A percentile compares a stretch with the other conserved stretches of the same genome.
Evolutionary conservation across 352 stramenopile genomes (phyloP).

Genomic region (Globisporangium megalacanthum): DNA sequence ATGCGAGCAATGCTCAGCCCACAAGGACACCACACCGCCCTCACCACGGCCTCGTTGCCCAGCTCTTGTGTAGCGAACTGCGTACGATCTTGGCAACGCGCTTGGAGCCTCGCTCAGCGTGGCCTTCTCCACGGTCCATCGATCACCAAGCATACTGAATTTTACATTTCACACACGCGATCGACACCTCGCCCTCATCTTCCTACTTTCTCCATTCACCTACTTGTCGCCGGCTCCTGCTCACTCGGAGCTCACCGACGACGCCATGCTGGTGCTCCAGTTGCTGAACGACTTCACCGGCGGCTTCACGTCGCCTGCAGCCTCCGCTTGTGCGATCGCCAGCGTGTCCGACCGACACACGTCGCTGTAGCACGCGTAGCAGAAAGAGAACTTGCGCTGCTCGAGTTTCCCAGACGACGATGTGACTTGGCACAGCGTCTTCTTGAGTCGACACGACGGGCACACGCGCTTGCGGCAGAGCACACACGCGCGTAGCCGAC

Average conservation of each 20-base stretch:
- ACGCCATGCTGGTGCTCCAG: not conserved
- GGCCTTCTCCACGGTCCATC: no score
- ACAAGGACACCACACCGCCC: no score
- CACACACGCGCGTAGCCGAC: constrained; percentile 18
- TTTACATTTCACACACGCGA: no score
- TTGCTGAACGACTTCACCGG: not conserved
- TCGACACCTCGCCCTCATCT: no score
- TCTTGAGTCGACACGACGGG: constrained; percentile 22
- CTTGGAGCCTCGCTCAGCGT: no score
- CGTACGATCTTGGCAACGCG: no score
- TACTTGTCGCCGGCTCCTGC: no score
- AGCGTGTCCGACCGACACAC: not conserved
- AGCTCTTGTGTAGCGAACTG: no score
- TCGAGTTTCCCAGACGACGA: constrained; percentile 12
- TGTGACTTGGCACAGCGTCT: constrained; percentile 15
- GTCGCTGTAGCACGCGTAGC: constrained; percentile 8
- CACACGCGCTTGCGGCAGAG: constrained; percentile 23
- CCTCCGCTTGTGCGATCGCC: not conserved
- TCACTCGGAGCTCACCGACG: not conserved
- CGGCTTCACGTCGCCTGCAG: not conserved
- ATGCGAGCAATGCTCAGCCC: no score
- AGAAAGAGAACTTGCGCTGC: constrained; percentile 18
- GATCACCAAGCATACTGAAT: no score
- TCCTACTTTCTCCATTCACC: no score
- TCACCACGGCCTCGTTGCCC: no score